Evolutionary conservation across 768 basidiomycete species (phyloP).

Genomic region (Naematelia encephala): DNA sequence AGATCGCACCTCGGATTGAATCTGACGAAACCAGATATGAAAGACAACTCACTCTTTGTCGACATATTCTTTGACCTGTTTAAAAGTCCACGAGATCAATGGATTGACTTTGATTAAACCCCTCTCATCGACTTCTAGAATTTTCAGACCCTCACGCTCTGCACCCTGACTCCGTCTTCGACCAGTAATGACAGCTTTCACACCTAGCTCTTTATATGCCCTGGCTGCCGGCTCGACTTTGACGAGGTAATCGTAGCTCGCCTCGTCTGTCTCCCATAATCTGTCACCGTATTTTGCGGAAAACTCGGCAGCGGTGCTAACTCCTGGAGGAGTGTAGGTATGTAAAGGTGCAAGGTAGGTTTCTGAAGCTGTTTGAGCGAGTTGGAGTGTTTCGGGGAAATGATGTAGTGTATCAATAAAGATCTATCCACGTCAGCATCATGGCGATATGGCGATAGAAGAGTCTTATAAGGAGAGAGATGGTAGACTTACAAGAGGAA

Average conservation of each 20-base stretch:
- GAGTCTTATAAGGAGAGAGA: not conserved
- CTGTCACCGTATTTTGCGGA: slow-evolving; percentile 72
- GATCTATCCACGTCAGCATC: slow-evolving; percentile 54
- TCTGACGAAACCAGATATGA: not conserved
- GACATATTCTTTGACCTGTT: slow-evolving; percentile 78
- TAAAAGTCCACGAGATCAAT: slow-evolving; percentile 81
- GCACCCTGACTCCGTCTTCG: slow-evolving; percentile 88
- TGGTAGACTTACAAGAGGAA: slow-evolving; percentile 57
- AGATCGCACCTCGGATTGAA: too few species aligned
- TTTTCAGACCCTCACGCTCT: slow-evolving; percentile 74
- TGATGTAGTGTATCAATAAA: slow-evolving; percentile 97
- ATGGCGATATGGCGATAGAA: not conserved
- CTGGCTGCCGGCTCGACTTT: slow-evolving; percentile 94
- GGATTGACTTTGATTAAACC: slow-evolving; percentile 94
- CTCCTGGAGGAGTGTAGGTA: slow-evolving; percentile 74
- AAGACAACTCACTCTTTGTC: slow-evolving; percentile 58
- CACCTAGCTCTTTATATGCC: slow-evolving; percentile 74
- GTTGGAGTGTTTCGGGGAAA: slow-evolving; percentile 85
- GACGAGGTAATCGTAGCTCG: slow-evolving; percentile 81
- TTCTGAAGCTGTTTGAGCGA: slow-evolving; percentile 74
- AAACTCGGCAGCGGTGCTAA: slow-evolving; percentile 67
- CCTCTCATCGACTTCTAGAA: slow-evolving; percentile 84
- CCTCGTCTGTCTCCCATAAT: slow-evolving; percentile 85
- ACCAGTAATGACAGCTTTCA: slow-evolving; percentile 89
- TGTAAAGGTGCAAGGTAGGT: slow-evolving; percentile 70